A percentile compares a stretch with the other conserved stretches of the same genome.
Evolutionary conservation across 1,284 basidiomycete genomes (phyloP).

Genomic region (Leccinum pachyderme): DNA sequence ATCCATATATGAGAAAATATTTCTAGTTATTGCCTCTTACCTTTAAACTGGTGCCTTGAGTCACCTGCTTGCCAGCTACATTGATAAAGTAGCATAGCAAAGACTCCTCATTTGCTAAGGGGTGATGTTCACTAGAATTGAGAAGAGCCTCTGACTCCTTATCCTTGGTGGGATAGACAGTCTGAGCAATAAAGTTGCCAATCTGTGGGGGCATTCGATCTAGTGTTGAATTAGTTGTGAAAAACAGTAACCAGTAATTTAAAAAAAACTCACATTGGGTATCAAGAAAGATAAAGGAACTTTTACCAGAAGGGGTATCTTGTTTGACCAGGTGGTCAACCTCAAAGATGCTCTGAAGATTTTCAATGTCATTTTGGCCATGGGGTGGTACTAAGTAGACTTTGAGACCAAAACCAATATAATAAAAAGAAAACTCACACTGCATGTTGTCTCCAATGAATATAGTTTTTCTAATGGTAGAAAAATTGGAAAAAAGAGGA

Average conservation of each 20-base stretch:
- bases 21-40: conserved; percentile 32
- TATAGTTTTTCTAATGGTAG: conserved; percentile 27
- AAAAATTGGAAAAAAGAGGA: conserved; percentile 32
- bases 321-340: conserved; percentile 40
- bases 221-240: conserved; percentile 23
- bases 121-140: conserved; percentile 47
- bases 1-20: conserved; percentile 1
- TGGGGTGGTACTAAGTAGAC: conserved; percentile 48
- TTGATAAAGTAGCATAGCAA: conserved; percentile 54
- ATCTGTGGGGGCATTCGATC: conserved; percentile 78
- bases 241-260: not conserved
- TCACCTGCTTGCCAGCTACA: conserved; percentile 41
- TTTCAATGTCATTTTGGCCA: conserved; percentile 52
- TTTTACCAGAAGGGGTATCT: conserved; percentile 20
- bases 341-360: conserved; percentile 60
- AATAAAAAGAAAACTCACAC: conserved; percentile 29
- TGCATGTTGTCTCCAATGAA: conserved; percentile 52
- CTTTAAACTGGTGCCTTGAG: conserved; percentile 42
- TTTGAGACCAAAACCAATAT: conserved; percentile 1
- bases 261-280: conserved; percentile 51
- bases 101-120: conserved; percentile 35
- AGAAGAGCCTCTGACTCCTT: conserved; percentile 32
- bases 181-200: conserved; percentile 66
- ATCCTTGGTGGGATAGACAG: conserved; percentile 52
- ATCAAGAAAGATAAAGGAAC: conserved; percentile 46